Evolutionary conservation across 164 flowering plant genomes (phyloP).

Genomic region (Brasenia schreberi): DNA sequence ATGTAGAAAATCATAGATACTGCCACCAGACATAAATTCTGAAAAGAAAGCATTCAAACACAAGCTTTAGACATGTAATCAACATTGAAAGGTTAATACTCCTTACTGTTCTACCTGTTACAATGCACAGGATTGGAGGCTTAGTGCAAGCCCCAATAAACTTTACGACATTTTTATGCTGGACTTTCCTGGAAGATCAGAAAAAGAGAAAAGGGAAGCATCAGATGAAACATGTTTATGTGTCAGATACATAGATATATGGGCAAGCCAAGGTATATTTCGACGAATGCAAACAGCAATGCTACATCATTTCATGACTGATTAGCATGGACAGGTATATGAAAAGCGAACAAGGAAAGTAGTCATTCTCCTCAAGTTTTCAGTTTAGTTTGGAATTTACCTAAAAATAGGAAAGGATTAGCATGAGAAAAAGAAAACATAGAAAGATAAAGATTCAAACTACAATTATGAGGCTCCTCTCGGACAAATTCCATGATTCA

Average conservation of each 20-base stretch:
- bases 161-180: slow-evolving; percentile 98
- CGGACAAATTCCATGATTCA: too few species aligned
- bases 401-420: too few species aligned
- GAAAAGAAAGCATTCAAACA: slow-evolving; percentile 5
- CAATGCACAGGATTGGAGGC: slow-evolving; percentile 83
- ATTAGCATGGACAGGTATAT: neutral
- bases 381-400: too few species aligned
- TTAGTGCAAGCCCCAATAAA: slow-evolving; percentile 95
- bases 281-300: neutral
- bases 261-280: too few species aligned
- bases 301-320: neutral
- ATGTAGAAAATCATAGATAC: slow-evolving; percentile 85
- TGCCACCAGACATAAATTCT: slow-evolving; percentile 96
- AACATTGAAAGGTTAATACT: too few species aligned
- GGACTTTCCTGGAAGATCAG: slow-evolving; percentile 64
- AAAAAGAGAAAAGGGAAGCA: neutral
- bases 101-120: slow-evolving; percentile 46
- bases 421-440: too few species aligned
- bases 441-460: too few species aligned
- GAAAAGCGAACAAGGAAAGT: neutral
- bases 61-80: neutral
- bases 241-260: neutral
- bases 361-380: neutral
- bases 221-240: neutral
- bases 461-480: neutral